Conservation (phyloP, 192 early-diverging fungal species). For the Backusella sp. region DNA sequence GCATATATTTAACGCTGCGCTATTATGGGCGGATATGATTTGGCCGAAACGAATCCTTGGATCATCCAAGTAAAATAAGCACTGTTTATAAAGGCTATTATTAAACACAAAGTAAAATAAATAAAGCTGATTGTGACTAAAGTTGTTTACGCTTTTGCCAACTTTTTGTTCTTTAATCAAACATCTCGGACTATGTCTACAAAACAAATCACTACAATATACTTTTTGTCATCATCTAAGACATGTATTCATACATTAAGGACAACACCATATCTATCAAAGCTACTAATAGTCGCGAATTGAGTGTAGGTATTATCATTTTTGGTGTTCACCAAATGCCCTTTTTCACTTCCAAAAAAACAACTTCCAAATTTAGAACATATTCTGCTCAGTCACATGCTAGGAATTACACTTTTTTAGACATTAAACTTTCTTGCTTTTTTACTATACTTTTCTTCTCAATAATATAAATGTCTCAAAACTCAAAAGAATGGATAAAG, state of each 20-base stretch:
- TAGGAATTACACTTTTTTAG: neutral
- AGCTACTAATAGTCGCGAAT: too few relatives aligned
- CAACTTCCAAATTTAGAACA: neutral
- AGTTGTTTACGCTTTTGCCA: too few relatives aligned
- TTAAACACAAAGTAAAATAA: too few relatives aligned
- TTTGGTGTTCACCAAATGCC: neutral
- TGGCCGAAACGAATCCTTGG: neutral
- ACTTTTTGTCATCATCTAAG: neutral
- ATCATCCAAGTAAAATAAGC: too few relatives aligned
- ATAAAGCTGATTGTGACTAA: too few relatives aligned
- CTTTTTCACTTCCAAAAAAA: neutral
- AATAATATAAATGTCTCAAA: constrained; percentile 11
- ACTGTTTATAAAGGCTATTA: too few relatives aligned
- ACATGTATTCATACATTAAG: neutral
- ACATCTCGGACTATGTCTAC: too few relatives aligned
- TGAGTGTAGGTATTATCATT: neutral
- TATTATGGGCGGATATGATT: neutral
- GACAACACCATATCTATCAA: too few relatives aligned
- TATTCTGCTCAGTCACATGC: neutral
- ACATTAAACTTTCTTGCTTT: neutral
- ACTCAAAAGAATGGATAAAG: constrained; percentile 45
- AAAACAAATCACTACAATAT: neutral
- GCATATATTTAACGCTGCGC: neutral
- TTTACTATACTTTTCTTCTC: neutral
- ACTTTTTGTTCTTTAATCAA: too few relatives aligned